Base-by-base conservation (phyloP, 1,284 basidiomycete species). In the Cryptococcus sp. region DNA sequence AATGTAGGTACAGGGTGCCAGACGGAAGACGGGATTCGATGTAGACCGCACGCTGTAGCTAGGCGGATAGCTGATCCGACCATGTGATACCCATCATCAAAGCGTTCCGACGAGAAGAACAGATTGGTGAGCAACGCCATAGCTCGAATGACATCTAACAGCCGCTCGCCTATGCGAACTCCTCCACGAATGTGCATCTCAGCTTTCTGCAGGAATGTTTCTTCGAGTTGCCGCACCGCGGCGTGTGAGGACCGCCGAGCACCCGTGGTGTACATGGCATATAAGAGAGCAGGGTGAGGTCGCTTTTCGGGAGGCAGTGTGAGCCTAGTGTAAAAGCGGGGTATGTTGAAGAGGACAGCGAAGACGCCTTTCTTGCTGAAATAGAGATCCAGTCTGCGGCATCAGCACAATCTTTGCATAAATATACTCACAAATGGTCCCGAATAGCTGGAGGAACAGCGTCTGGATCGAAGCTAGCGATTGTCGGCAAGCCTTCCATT, bases 391-490 rank as follows among this genome's bases (percentile, higher is more conserved):
- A 68, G 59, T 5, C 61, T 69, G 49, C 8, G 16, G 54, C 55
- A 35, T 35, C 35, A 62, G 57, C 56, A 55, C 61, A 57, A 61
- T 17, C 54, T 47, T 25, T 51, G 58, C 19, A 49, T 57, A 39
- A 48, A 35, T 19, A 52, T 25, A 39, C 68, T 61, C 40, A 72
- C 57, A 75, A 59, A 52, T 72, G 70, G 49, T 75, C 73, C 13
- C 73, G 56, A 5, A 71, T 67, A 5, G 57, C 51, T 8, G 62
- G 59, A 3, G 73, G 73, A 35, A 74, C 62, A 52, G 73, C 73
- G 19, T 64, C 60, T 11, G 70, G 64, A 50, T 74, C 73, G 49
- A 72, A 72, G 31, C 31, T 35, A 35, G 31, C 31, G 31, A 35
- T 35, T 35, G 31, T 35, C 31, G 31, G 8, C 31, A 35, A 35